Evolutionary conservation across 352 stramenopile genomes (phyloP).

Genomic region (Bremia lactucae): DNA sequence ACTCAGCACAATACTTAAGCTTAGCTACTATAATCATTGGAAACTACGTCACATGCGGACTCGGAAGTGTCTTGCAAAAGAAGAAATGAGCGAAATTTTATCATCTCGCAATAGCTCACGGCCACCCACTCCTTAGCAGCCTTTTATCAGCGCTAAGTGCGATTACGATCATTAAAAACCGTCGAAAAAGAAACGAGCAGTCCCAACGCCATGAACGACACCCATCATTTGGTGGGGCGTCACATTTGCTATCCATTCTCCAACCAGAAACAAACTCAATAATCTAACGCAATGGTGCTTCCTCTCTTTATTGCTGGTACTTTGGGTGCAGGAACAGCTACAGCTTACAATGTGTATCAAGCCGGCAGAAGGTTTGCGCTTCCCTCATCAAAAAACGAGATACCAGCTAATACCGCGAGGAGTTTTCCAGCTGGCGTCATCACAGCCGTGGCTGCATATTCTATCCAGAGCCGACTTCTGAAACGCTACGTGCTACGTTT

Average conservation of each 20-base stretch:
- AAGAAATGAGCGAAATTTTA: too few relatives aligned
- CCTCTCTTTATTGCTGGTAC: constrained; percentile 55
- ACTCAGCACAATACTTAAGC: constrained; percentile 35
- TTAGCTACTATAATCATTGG: constrained; percentile 68
- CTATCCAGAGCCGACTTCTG: constrained; percentile 35
- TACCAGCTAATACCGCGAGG: constrained; percentile 34
- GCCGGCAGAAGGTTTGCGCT: constrained; percentile 36
- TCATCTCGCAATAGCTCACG: too few relatives aligned
- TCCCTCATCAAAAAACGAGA: constrained; percentile 14
- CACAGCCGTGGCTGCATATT: constrained; percentile 37
- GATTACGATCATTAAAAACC: too few relatives aligned
- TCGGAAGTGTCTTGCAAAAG: constrained; percentile 8
- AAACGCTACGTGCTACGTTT: constrained; percentile 49
- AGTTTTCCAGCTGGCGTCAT: constrained; percentile 24
- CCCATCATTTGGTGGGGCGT: constrained; percentile 11
- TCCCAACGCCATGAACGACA: background rate
- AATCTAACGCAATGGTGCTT: constrained; percentile 40
- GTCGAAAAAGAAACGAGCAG: too few relatives aligned
- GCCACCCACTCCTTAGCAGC: too few relatives aligned
- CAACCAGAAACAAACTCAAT: constrained; percentile 1
- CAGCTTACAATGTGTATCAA: constrained; percentile 64
- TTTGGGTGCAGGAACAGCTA: constrained; percentile 28
- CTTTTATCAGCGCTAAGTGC: background rate
- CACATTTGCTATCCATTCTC: constrained; percentile 11
- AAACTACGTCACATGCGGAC: constrained; percentile 5